Evolutionary conservation across 164 flowering plant genomes (phyloP).

Genomic region (Nelumbo lutea): DNA sequence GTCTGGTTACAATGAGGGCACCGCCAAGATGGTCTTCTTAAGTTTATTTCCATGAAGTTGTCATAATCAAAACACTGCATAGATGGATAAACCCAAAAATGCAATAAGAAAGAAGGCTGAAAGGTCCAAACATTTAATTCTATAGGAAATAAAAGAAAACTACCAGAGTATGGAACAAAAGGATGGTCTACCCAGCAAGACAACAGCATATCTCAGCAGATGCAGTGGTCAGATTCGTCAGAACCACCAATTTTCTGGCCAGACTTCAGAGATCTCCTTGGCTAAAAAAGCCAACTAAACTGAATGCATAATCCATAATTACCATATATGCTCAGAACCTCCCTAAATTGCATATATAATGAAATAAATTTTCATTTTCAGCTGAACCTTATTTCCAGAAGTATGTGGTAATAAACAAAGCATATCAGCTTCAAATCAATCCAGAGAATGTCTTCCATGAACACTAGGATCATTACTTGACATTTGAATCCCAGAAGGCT

Average conservation of each 20-base stretch:
- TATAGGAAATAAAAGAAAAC: background rate
- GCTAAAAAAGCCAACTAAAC: background rate
- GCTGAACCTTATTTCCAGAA: background rate
- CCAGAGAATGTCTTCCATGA: background rate
- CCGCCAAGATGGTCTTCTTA: constrained; percentile 82
- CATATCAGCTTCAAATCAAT: background rate
- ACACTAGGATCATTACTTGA: background rate
- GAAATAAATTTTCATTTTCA: background rate
- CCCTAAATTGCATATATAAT: background rate
- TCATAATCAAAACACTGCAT: constrained; percentile 75
- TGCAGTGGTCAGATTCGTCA: background rate
- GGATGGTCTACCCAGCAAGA: background rate
- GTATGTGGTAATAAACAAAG: background rate
- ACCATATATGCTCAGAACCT: background rate
- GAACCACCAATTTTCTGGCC: background rate
- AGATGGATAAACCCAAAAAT: background rate
- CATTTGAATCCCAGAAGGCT: background rate
- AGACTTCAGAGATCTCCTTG: background rate
- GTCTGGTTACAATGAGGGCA: constrained; percentile 86
- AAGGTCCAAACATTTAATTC: background rate
- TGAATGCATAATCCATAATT: background rate
- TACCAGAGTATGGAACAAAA: background rate
- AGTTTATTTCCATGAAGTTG: constrained; percentile 63
- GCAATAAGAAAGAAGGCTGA: background rate
- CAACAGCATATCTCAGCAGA: background rate